Percentiles rank a stretch among this genome's conserved stretches.
Evolutionary conservation across 371 early-diverging fungal genomes (phyloP).

Genomic region (Batrachochytrium dendrobatidis): DNA sequence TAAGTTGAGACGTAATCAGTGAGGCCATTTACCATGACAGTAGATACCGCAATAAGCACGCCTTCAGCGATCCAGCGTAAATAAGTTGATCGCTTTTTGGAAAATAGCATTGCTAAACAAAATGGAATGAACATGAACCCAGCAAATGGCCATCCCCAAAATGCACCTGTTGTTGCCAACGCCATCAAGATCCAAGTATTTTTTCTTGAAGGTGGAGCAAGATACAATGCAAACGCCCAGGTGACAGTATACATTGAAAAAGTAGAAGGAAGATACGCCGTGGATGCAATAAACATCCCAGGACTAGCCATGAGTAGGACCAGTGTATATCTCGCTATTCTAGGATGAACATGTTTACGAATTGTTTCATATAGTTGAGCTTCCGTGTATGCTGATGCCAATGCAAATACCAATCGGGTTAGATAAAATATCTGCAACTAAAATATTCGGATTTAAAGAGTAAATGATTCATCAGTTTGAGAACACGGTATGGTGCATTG

Average conservation of each 20-base stretch:
- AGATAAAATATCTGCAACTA: conserved; percentile 57
- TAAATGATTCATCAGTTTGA: no score
- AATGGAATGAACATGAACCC: conserved; percentile 67
- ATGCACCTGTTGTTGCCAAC: conserved; percentile 60
- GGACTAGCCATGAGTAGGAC: conserved; percentile 59
- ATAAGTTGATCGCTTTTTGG: conserved; percentile 5
- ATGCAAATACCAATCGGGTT: conserved; percentile 56
- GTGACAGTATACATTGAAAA: conserved; percentile 85
- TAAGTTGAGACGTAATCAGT: conserved; percentile 7
- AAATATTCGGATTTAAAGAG: neutral
- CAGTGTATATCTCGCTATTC: conserved; percentile 61
- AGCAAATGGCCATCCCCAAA: conserved; percentile 86
- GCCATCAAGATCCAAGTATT: conserved; percentile 37
- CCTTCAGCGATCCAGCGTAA: conserved; percentile 12
- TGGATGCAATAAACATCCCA: conserved; percentile 78
- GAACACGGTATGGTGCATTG: no score
- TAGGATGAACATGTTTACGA: conserved; percentile 49
- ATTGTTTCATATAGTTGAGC: conserved; percentile 62
- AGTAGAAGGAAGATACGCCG: conserved; percentile 79
- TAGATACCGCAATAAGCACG: conserved; percentile 9
- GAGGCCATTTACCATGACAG: conserved; percentile 11
- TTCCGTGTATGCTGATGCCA: conserved; percentile 63
- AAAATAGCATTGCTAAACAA: conserved; percentile 62
- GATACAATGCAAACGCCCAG: conserved; percentile 62
- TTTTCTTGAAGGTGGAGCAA: conserved; percentile 45